Base-by-base conservation (phyloP, 805 yeast genomes). In the Kodamaea nitidulidarum region DNA sequence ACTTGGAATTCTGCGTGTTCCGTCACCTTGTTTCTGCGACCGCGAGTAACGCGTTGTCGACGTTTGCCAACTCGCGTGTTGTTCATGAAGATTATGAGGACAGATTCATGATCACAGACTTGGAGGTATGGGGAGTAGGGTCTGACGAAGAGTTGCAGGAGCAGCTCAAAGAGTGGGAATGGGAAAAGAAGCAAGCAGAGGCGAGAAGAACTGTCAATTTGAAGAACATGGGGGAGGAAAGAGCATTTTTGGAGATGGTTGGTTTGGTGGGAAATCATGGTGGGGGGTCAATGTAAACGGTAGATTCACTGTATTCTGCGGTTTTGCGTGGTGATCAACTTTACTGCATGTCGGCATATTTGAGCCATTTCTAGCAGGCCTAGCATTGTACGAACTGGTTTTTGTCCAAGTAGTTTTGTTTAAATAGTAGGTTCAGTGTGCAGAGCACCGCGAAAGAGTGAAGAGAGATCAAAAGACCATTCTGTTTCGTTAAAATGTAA, bases 41-140 rank as follows among this genome's bases (percentile, higher is more conserved):
- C 56, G 17, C 35, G 7, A 32, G 28, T 24, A 32, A 21, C 8
- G 33, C 35, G 20, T 21, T 67, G 7, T 72, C 68, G 37, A 54
- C 73, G 0, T 68, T 76, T 34, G 6, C 51, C 38, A 58, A 32
- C 50, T 44, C 58, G 25, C 44, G 47, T 30, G 35, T 50, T 2
- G 14, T 27, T 1, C 7, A 27, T 7, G 48, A 47, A 47, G 62
- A 59, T 47, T 84, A 67, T 51, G 97, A 91, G 55, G 80, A 82
- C 43, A 64, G 87, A 36, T 78, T 91, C 50, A 55, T 72, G 39
- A 76, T 91, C 6, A 76, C 80, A 4, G 90, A 84, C 47, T 63
- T 90, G 17, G 96, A 90, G 55, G 95, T 88, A 0, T 85, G 93
- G 90, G 98, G 98, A 0, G 75, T 88, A 41, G 98, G 97, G 1